phyloP scores from a whole-genome alignment of 2,329 filamentous ascomycete genomes.

The Cercospora zeina region DNA sequence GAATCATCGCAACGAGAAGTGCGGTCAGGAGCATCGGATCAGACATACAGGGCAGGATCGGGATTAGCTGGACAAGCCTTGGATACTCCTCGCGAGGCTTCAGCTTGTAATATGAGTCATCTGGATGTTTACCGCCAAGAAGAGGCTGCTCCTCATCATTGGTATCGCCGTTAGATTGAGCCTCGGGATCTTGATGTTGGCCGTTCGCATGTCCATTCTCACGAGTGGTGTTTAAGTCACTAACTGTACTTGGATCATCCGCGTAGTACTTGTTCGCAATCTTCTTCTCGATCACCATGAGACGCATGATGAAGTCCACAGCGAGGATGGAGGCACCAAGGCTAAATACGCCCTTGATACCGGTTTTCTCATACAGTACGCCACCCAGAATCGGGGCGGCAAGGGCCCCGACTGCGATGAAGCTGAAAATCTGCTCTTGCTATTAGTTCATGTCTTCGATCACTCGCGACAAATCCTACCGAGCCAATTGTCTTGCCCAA shows the following conservation, averaged over 20 bases:
- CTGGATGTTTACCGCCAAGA: conserved; percentile 38
- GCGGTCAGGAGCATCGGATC: conserved; percentile 47
- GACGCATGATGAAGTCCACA: conserved; percentile 61
- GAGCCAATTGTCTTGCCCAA: conserved; percentile 63
- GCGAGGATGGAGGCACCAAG: conserved; percentile 56
- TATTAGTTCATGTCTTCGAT: neutral
- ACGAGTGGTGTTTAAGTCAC: conserved; percentile 26
- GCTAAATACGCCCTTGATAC: conserved; percentile 60
- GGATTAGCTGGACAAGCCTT: conserved; percentile 46
- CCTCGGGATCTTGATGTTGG: conserved; percentile 19
- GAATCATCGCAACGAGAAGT: conserved; percentile 46
- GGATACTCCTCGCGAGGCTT: conserved; percentile 41
- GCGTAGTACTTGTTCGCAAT: conserved; percentile 51
- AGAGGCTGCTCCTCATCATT: conserved; percentile 44
- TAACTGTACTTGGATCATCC: conserved; percentile 32
- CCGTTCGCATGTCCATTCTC: conserved; percentile 24
- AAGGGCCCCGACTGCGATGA: conserved; percentile 59
- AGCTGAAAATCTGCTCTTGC: conserved; percentile 53
- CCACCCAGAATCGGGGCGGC: conserved; percentile 61
- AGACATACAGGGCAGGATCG: conserved; percentile 50
- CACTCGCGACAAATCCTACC: conserved; percentile 36
- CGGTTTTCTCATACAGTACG: conserved; percentile 59
- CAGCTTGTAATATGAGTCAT: conserved; percentile 49
- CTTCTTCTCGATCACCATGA: conserved; percentile 64
- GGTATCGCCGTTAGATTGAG: conserved; percentile 13